Conservation (phyloP, 2,329 filamentous ascomycete species). For the Volutella citrinella region DNA sequence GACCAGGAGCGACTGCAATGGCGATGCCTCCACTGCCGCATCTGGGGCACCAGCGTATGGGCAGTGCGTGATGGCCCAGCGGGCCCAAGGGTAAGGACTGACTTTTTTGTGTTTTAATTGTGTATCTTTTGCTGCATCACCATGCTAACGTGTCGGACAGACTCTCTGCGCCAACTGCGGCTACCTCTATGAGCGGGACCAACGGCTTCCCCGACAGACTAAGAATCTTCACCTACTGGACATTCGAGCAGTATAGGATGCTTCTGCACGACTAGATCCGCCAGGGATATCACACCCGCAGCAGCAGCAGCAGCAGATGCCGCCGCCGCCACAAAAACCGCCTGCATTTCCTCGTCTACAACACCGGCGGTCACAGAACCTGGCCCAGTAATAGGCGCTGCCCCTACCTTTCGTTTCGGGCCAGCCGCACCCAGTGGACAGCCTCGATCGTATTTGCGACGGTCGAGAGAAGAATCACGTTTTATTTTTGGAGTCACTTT, state of each 20-base stretch:
- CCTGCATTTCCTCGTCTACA: constrained; percentile 1
- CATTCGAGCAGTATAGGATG: constrained; percentile 29
- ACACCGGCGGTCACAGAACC: constrained; percentile 5
- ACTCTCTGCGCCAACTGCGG: constrained; percentile 93
- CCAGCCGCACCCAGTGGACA: too few species aligned
- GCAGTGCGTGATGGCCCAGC: constrained; percentile 87
- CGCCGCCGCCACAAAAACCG: too few species aligned
- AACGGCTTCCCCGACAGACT: constrained; percentile 63
- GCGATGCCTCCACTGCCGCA: constrained; percentile 83
- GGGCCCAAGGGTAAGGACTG: constrained; percentile 76
- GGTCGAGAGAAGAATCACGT: too few species aligned
- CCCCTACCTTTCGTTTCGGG: too few species aligned
- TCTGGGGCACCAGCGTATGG: constrained; percentile 92
- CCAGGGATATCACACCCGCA: constrained; percentile 14
- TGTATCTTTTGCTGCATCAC: too few species aligned
- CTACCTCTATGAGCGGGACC: constrained; percentile 82
- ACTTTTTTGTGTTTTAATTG: too few species aligned
- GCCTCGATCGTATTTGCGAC: too few species aligned
- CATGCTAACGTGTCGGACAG: constrained; percentile 49
- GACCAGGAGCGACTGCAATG: constrained; percentile 79
- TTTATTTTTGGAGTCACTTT: constrained; percentile 21
- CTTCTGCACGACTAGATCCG: constrained; percentile 15
- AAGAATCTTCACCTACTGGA: constrained; percentile 38
- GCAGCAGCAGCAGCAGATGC: constrained; percentile 2
- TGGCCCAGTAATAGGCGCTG: too few species aligned